phyloP scores from a whole-genome alignment of 1,284 basidiomycete species.

The Tilletiopsis washingtonensis region DNA sequence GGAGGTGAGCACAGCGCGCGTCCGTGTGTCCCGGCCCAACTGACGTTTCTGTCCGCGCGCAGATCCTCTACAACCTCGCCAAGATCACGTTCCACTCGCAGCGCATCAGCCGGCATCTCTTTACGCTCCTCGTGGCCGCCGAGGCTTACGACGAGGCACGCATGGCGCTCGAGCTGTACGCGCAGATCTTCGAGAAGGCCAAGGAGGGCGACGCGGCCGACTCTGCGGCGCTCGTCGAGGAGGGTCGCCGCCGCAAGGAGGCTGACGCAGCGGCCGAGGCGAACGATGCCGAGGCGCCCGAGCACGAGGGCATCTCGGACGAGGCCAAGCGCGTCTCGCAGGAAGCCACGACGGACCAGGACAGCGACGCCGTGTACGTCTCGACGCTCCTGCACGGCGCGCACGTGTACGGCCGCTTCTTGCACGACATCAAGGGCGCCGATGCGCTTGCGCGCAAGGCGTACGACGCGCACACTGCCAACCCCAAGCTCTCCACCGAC shows the following conservation, averaged over 20 bases:
- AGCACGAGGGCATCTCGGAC: slow-evolving; percentile 2
- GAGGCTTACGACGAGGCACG: slow-evolving; percentile 38
- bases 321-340: slow-evolving; percentile 5
- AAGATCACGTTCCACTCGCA: slow-evolving; percentile 43
- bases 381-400: slow-evolving; percentile 34
- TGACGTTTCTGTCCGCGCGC: not conserved
- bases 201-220: slow-evolving; percentile 25
- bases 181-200: slow-evolving; percentile 39
- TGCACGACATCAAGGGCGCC: slow-evolving; percentile 19
- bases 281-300: slow-evolving; percentile 5
- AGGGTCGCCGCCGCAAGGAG: slow-evolving; percentile 5
- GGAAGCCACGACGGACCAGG: slow-evolving; percentile 13
- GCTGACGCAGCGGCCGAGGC: slow-evolving; percentile 2
- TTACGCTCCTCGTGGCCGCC: slow-evolving; percentile 35
- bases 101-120: slow-evolving; percentile 33
- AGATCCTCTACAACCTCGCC: slow-evolving; percentile 34
- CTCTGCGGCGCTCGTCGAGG: slow-evolving; percentile 1
- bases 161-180: slow-evolving; percentile 32
- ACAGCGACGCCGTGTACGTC: slow-evolving; percentile 27
- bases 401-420: slow-evolving; percentile 18
- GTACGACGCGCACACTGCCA: slow-evolving; percentile 12
- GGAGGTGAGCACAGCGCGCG: no score
- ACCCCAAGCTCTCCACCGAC: not conserved
- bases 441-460: slow-evolving; percentile 28
- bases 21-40: no score